Evolutionary conservation across 345 rosid genomes (phyloP), one percentile per base, ranked within the genome.

Genomic region (Abelmoschus esculentus): DNA sequence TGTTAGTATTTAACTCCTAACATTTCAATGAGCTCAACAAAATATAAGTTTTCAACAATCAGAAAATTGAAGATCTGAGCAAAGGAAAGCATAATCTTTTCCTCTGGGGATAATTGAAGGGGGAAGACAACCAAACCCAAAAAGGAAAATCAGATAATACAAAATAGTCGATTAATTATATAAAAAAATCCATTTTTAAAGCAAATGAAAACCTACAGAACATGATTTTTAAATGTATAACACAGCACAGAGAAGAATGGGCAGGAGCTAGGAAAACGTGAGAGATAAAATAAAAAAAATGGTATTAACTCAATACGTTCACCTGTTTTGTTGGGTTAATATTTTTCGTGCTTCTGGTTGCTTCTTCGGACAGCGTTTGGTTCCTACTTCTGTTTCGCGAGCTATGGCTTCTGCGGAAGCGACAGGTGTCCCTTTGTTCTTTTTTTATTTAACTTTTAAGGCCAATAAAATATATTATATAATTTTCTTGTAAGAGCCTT

Each of bases 381-480:
- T 19, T 71, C 71, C 77, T 64, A 50, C 77, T 63, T 38, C 79
- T 53, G 57, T 7, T 19, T 72, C 34, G 75, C 70, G 52, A 31
- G 26, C 38, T 49, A 69, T 77, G 60, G 69, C 73, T 64, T 72
- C 55, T 4, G 36, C 32, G 47, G 67, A 47, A 19, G 73, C 76
- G 87, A 79, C 87, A 86, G 72, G 86, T 84, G 86, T 82, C 86
- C 42, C 42, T 67, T 15, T 22, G 18, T 44, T 17, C 1, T 53
- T 53, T 6, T 32, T 46, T 18, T 11, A 17, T 18, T 60, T 12
- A 55, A 70, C 0, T 77, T 81, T 81, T 10, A 69, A 80, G 78
- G 53, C 85, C 26, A 66, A 72, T 42, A 47, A 44, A 50, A 13
- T 26, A 28, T 9, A 5, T 66, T 32, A 2, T 2, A 2, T 29